phyloP scores from a whole-genome alignment of 345 rosid genomes.

The Camelina sativa region DNA sequence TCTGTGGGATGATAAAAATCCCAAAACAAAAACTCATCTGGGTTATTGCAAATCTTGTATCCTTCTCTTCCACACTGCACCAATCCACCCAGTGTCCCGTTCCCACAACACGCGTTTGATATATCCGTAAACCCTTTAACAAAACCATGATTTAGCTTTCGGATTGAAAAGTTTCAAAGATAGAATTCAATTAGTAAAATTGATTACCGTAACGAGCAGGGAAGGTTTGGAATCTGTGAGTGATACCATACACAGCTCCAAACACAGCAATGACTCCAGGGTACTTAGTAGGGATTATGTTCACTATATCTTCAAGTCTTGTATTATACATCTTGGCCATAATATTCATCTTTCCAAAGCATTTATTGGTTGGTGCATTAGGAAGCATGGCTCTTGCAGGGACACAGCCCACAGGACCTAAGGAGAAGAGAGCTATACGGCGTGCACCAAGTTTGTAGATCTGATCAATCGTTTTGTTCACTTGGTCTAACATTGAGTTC shows the following conservation, averaged over 20 bases:
- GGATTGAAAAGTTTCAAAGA: background rate
- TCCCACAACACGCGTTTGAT: slow-evolving; percentile 59
- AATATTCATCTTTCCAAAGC: slow-evolving; percentile 58
- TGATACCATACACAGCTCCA: slow-evolving; percentile 57
- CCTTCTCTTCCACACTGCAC: slow-evolving; percentile 64
- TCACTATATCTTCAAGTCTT: slow-evolving; percentile 55
- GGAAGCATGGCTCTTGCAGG: slow-evolving; percentile 66
- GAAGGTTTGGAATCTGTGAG: slow-evolving; percentile 50
- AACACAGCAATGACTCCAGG: slow-evolving; percentile 53
- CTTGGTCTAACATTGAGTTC: slow-evolving; percentile 53
- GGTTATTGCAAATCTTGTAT: slow-evolving; percentile 55
- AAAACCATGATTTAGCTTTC: slow-evolving; percentile 9
- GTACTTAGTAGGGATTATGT: slow-evolving; percentile 42
- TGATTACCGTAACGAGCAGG: slow-evolving; percentile 59
- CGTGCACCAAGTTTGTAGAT: slow-evolving; percentile 59
- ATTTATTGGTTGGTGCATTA: slow-evolving; percentile 49
- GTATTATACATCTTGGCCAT: slow-evolving; percentile 61
- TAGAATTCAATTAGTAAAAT: background rate
- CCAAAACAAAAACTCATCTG: slow-evolving; percentile 55
- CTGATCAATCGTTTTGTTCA: slow-evolving; percentile 41
- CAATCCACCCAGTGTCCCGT: slow-evolving; percentile 53
- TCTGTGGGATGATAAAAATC: slow-evolving; percentile 73
- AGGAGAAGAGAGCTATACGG: slow-evolving; percentile 57
- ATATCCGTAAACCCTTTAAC: slow-evolving; percentile 55
- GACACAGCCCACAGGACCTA: slow-evolving; percentile 65